These are phyloP conservation scores for Solanum hybrid DNA, from an alignment of 305 asterid species.

Conservation along the genomic window DNA sequence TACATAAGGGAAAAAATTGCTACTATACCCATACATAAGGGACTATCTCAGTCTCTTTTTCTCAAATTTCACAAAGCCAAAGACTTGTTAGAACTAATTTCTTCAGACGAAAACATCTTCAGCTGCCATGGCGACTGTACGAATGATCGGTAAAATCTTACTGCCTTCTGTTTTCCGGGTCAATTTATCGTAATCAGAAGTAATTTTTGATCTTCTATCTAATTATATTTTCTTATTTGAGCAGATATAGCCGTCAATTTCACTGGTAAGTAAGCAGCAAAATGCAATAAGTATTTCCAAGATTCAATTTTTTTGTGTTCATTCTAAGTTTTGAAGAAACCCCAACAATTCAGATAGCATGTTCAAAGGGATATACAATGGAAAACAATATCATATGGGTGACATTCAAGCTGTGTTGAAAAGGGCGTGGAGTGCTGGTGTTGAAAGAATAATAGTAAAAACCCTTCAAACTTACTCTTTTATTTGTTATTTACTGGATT, in stretches of 20 bases:
- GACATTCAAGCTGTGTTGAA: constrained; percentile 71
- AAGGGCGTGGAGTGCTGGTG: constrained; percentile 96
- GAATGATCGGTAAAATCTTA: constrained; percentile 56
- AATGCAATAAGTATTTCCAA: neutral
- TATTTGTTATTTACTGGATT: neutral
- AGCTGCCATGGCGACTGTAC: constrained; percentile 49
- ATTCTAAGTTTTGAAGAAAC: neutral
- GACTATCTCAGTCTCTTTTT: neutral
- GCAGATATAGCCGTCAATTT: constrained; percentile 93
- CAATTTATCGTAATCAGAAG: neutral
- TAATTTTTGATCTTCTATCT: neutral
- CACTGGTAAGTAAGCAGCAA: constrained; percentile 44
- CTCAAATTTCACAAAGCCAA: neutral
- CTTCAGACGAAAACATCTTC: neutral
- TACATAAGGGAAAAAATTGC: neutral
- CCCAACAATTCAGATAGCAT: constrained; percentile 52
- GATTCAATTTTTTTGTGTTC: neutral
- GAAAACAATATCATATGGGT: constrained; percentile 71
- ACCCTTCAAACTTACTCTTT: neutral
- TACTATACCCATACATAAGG: neutral
- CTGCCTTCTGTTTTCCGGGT: neutral
- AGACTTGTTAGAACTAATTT: neutral
- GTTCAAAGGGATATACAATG: constrained; percentile 89
- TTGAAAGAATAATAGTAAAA: constrained; percentile 73
- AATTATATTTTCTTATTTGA: neutral